Percentiles rank a stretch among this genome's conserved stretches.
Evolutionary conservation across 2,329 filamentous ascomycete species (phyloP).

Genomic region (Colletotrichum sp.): DNA sequence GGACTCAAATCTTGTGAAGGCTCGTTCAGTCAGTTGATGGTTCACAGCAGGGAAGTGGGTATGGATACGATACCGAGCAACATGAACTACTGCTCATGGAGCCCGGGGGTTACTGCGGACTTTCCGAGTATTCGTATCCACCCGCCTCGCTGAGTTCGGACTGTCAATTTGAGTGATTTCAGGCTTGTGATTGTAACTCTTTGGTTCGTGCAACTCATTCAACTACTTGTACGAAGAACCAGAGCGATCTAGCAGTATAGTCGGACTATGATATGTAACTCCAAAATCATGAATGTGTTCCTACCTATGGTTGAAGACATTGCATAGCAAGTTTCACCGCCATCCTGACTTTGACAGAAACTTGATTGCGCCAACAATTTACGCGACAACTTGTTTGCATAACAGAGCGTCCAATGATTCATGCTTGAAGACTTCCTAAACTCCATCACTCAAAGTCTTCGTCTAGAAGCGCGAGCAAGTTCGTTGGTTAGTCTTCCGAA

Average conservation of each 20-base stretch:
- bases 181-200: neutral
- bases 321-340: too few species aligned
- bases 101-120: too few species aligned
- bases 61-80: neutral
- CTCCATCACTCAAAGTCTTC: neutral
- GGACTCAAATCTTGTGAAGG: neutral
- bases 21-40: too few species aligned
- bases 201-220: neutral
- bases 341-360: neutral
- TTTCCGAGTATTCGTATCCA: neutral
- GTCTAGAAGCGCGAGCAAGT: neutral
- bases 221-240: neutral
- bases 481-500: neutral
- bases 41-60: accelerated
- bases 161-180: neutral
- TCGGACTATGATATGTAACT: too few species aligned
- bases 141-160: neutral
- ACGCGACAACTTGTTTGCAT: neutral
- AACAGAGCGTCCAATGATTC: neutral
- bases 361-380: neutral
- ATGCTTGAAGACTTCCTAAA: accelerated
- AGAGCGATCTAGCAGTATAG: neutral
- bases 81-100: too few species aligned
- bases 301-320: neutral
- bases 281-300: accelerated